Conservation (phyloP, 495 filamentous ascomycete genomes). For the Sporormia fimetaria region DNA sequence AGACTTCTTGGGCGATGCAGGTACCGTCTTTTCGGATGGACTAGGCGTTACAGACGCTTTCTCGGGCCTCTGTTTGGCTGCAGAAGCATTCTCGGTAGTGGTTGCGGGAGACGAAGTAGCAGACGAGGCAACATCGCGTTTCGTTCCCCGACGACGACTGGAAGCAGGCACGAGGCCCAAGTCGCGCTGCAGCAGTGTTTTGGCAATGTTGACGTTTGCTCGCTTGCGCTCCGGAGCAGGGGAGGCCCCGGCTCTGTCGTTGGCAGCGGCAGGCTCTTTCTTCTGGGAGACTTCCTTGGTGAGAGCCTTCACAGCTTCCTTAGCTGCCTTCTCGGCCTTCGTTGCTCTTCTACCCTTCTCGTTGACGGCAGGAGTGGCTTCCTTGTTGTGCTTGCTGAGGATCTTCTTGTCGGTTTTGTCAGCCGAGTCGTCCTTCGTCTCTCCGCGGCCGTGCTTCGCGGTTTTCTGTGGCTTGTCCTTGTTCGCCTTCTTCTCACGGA, state of each 20-base stretch:
- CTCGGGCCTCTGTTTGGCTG: too few relatives aligned
- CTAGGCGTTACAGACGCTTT: too few relatives aligned
- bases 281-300: slow-evolving; percentile 48
- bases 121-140: slow-evolving; percentile 26
- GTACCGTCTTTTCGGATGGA: not conserved
- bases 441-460: slow-evolving; percentile 37
- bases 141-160: slow-evolving; percentile 39
- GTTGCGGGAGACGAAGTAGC: slow-evolving; percentile 2
- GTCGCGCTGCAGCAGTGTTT: slow-evolving; percentile 81
- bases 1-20: slow-evolving; percentile 22
- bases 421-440: slow-evolving; percentile 46
- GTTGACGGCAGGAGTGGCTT: slow-evolving; percentile 24
- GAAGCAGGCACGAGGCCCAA: slow-evolving; percentile 56
- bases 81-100: slow-evolving; percentile 8
- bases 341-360: slow-evolving; percentile 38
- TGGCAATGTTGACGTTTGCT: slow-evolving; percentile 62
- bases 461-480: slow-evolving; percentile 54
- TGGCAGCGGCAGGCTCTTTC: slow-evolving; percentile 18
- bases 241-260: slow-evolving; percentile 26
- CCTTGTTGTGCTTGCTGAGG: slow-evolving; percentile 22
- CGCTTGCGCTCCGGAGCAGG: slow-evolving; percentile 45
- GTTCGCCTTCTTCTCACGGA: slow-evolving; percentile 80
- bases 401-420: slow-evolving; percentile 45
- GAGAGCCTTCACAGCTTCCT: slow-evolving; percentile 69
- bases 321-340: slow-evolving; percentile 50